Percentiles rank a stretch among this genome's conserved stretches.
phyloP scores from a whole-genome alignment of 179 eudicot species.

The Vitellaria paradoxa region DNA sequence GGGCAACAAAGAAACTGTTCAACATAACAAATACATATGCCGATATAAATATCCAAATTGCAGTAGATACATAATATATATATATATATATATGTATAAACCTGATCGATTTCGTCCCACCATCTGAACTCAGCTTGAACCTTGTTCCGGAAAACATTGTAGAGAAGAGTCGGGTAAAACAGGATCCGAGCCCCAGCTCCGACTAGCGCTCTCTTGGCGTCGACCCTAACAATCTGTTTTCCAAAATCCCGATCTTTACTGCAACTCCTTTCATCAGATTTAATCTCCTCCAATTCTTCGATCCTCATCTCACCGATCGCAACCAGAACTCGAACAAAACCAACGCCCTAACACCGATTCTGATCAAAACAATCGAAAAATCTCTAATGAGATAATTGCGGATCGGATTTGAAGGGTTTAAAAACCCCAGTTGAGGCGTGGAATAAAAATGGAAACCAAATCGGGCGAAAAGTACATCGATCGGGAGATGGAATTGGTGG shows the following conservation, averaged over 20 bases:
- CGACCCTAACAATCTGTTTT: conserved; percentile 48
- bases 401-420: neutral
- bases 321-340: conserved; percentile 12
- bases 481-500: neutral
- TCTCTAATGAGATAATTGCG: neutral
- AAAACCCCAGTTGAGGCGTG: neutral
- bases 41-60: too few relatives aligned
- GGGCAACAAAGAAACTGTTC: too few relatives aligned
- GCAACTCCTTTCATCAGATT: conserved; percentile 12
- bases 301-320: conserved; percentile 55
- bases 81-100: conserved; percentile 14
- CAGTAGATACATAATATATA: too few relatives aligned
- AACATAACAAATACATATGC: too few relatives aligned
- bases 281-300: conserved; percentile 51
- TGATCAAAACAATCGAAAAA: neutral
- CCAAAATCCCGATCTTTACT: neutral
- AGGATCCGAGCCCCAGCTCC: conserved; percentile 91
- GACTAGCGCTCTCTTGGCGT: conserved; percentile 72
- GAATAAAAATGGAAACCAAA: neutral
- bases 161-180: conserved; percentile 86
- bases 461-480: neutral
- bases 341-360: neutral
- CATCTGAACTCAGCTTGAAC: conserved; percentile 82
- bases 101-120: conserved; percentile 98
- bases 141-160: conserved; percentile 83